Evolutionary conservation across 176 grass and related monocot species (phyloP), one percentile per base, ranked within the genome.

Genomic region (Bonia amplexicaulis): DNA sequence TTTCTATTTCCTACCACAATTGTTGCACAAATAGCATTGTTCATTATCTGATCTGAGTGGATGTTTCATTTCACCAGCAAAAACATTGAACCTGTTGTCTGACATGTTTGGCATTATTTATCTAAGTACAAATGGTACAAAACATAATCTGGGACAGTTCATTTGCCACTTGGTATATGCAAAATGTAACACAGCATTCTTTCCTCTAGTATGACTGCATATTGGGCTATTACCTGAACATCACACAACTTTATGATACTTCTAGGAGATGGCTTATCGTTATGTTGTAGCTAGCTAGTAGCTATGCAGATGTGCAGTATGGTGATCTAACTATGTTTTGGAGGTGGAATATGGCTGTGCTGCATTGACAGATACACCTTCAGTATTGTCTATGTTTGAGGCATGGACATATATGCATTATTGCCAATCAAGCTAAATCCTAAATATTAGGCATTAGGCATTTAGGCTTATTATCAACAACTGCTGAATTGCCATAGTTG

Each of bases 361-460:
- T 67, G 35, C 71, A 51, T 55, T 17, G 12, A 66, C 61, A 80
- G 6, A 17, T 49, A 47, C 31, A 69, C 20, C 29, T 57, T 70
- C 25, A 23, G 27, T 63, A 29, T 61, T 62, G 29, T 55, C 17
- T 74, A 74, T 73, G 55, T 53, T 57, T 71, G 61, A 66, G 20
- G 64, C 78, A 54, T 80, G 45, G 12, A 29, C 35, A 66, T 63
- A 62, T 25, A 60, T 77, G n/a, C 79, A 69, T 69, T 69, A 26
- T 69, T 55, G 31, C 17, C 22, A 42, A 4, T 44, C 33, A 57
- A 70, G 42, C 13, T 70, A 44, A 23, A 80, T 29, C 14, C 23
- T 52, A 73, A 31, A 55, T 57, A 37, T 13, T 68, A 16, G 26
- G 68, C 22, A 69, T 20, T 58, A 12, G 48, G 27, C 62, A 65